Percentiles rank a stretch among this genome's conserved stretches.
phyloP scores from a whole-genome alignment of 2,329 filamentous ascomycete species.

The Cyanodermella asteris region DNA sequence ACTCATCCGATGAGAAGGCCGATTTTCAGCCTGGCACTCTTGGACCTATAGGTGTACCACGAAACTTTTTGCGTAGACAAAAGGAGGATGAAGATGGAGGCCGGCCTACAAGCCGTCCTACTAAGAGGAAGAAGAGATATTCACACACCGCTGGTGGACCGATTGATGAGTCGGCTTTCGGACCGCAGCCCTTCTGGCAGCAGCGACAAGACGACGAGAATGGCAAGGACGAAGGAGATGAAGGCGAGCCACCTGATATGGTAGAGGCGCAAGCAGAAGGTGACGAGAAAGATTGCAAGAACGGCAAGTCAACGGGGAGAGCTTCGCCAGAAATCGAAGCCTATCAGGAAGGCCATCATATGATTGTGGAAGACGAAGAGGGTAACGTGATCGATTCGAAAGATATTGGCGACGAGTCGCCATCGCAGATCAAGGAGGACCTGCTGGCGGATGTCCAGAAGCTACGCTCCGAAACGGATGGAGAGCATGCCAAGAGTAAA shows the following conservation, averaged over 20 bases:
- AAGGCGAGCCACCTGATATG: conserved; percentile 15
- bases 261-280: conserved; percentile 14
- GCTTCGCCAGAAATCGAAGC: conserved; percentile 33
- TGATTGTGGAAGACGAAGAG: conserved; percentile 66
- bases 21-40: conserved; percentile 47
- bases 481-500: conserved; percentile 24
- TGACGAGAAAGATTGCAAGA: conserved; percentile 11
- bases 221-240: conserved; percentile 14
- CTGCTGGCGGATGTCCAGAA: conserved; percentile 27
- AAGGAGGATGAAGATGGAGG: conserved; percentile 51
- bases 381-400: conserved; percentile 63
- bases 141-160: conserved; percentile 66
- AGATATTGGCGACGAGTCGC: conserved; percentile 22
- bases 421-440: conserved; percentile 39
- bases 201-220: conserved; percentile 14
- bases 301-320: conserved; percentile 12
- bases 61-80: conserved; percentile 61
- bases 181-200: too few species aligned
- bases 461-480: conserved; percentile 29
- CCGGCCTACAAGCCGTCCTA: conserved; percentile 24
- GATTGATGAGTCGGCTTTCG: conserved; percentile 74
- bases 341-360: conserved; percentile 58
- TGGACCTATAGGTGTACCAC: conserved; percentile 48
- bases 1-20: conserved; percentile 33
- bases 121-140: conserved; percentile 42